Conservation (phyloP, 441 rosid genomes). For the Gossypium davidsonii region DNA sequence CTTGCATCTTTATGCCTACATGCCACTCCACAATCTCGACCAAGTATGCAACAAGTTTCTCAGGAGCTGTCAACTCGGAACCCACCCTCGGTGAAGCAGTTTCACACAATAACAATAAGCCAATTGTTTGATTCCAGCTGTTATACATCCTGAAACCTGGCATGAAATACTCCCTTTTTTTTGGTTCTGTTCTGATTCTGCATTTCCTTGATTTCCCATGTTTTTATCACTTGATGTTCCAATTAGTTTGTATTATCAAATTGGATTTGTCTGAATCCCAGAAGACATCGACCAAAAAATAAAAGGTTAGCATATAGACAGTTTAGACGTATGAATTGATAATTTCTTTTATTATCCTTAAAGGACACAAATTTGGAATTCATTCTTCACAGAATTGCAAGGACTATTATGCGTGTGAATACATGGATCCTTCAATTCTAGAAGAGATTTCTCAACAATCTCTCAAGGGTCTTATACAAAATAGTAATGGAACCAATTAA, state of each 20-base stretch:
- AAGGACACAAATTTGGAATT: background rate
- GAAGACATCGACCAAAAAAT: background rate
- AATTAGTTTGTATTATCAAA: background rate
- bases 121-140: background rate
- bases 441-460: background rate
- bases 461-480: constrained; percentile 9
- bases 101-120: background rate
- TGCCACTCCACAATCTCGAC: background rate
- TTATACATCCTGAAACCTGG: background rate
- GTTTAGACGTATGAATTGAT: background rate
- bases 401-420: background rate
- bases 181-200: background rate
- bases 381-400: background rate
- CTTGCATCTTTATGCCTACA: background rate
- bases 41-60: background rate
- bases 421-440: constrained; percentile 16
- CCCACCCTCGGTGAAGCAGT: background rate
- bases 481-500: background rate
- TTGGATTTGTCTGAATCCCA: background rate
- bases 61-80: background rate
- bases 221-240: background rate
- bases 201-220: background rate
- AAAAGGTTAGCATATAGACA: background rate
- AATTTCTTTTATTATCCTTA: background rate
- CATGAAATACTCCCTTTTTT: background rate